These are phyloP conservation scores for Trapa incisa DNA, from an alignment of 345 rosid genomes.

Conservation along the genomic window DNA sequence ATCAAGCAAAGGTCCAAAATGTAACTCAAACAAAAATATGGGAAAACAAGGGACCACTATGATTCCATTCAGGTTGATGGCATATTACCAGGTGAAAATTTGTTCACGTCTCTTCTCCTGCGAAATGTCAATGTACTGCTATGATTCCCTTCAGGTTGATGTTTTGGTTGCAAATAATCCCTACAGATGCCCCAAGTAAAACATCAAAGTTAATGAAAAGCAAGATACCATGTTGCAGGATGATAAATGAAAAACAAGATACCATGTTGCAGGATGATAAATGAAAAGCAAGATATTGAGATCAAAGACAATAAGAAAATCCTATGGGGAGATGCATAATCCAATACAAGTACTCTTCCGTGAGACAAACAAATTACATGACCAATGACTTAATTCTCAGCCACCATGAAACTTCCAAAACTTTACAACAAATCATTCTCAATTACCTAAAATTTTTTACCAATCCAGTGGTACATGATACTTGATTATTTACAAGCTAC, in stretches of 20 bases:
- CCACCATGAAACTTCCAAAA: too few relatives aligned
- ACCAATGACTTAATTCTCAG: not conserved
- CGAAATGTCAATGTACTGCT: constrained; percentile 64
- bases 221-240: not conserved
- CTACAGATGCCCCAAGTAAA: constrained; percentile 17
- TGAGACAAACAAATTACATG: not conserved
- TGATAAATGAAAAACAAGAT: not conserved
- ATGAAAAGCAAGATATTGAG: not conserved
- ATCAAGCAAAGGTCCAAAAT: not conserved
- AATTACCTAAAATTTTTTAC: not conserved
- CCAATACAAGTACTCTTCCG: not conserved
- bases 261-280: not conserved
- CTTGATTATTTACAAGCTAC: not conserved
- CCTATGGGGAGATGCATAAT: too few relatives aligned
- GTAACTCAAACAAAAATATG: not conserved
- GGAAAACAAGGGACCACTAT: too few relatives aligned
- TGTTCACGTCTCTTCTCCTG: constrained; percentile 52
- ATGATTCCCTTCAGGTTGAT: constrained; percentile 36
- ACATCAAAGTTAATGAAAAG: not conserved
- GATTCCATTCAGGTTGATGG: too few relatives aligned
- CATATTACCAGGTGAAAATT: constrained; percentile 26
- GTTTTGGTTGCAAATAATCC: constrained; percentile 51
- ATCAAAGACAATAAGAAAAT: not conserved
- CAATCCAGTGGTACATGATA: not conserved
- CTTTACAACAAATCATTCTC: too few relatives aligned